Evolutionary conservation across 2,329 filamentous ascomycete species (phyloP).

Genomic region (Xylaria digitata): DNA sequence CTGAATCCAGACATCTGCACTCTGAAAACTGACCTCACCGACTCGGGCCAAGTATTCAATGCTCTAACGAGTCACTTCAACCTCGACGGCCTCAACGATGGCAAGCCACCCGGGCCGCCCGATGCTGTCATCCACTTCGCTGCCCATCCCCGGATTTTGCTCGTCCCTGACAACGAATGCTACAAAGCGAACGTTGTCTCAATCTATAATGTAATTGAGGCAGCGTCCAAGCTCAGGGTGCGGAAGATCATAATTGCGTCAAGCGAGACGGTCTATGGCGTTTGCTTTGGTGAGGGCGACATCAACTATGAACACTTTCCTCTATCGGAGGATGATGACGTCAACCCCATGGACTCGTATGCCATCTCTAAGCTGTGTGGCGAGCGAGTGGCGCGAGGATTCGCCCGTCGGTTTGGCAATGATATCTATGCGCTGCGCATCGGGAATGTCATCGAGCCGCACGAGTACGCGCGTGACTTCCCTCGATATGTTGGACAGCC

Average conservation of each 20-base stretch:
- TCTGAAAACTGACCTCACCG: conserved; percentile 48
- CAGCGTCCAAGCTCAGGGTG: conserved; percentile 70
- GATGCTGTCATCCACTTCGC: conserved; percentile 73
- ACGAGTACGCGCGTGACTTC: conserved; percentile 68
- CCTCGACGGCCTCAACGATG: conserved; percentile 44
- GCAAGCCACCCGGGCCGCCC: conserved; percentile 55
- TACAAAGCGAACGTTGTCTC: conserved; percentile 66
- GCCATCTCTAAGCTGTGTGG: conserved; percentile 69
- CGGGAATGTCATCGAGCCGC: conserved; percentile 70
- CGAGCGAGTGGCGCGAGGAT: conserved; percentile 67
- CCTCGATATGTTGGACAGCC: conserved; percentile 62
- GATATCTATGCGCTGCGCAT: conserved; percentile 72
- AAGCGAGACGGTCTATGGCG: conserved; percentile 70
- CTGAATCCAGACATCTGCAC: conserved; percentile 48
- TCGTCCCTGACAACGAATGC: conserved; percentile 70
- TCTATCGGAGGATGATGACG: conserved; percentile 68
- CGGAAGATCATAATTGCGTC: conserved; percentile 71
- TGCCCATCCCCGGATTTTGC: conserved; percentile 68
- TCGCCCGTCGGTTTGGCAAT: conserved; percentile 64
- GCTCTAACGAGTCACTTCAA: conserved; percentile 61
- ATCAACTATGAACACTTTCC: conserved; percentile 68
- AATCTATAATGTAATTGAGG: conserved; percentile 73
- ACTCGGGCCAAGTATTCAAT: conserved; percentile 54
- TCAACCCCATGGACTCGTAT: conserved; percentile 71
- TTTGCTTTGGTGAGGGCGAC: conserved; percentile 70